Percentiles rank a stretch among this genome's conserved stretches.
These are phyloP conservation scores for Mucor mucedo DNA, from an alignment of 371 early-diverging fungal genomes.

Conservation along the genomic window DNA sequence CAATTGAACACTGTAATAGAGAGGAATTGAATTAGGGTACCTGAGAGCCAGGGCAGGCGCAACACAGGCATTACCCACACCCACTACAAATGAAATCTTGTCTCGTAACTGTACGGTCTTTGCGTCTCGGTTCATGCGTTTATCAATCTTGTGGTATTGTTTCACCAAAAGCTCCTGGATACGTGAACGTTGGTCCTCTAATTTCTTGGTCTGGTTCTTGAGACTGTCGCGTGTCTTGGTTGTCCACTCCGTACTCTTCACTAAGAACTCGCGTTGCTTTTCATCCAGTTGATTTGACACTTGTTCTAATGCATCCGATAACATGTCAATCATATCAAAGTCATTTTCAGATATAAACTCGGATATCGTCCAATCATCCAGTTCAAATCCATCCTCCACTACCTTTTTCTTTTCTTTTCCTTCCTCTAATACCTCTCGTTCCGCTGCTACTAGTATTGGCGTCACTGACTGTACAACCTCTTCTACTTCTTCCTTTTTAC, in stretches of 20 bases:
- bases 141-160: constrained; percentile 42
- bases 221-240: constrained; percentile 45
- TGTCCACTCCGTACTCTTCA: constrained; percentile 49
- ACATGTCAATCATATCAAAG: constrained; percentile 41
- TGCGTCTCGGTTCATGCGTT: constrained; percentile 52
- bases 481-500: background rate
- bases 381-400: constrained; percentile 11
- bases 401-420: background rate
- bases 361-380: constrained; percentile 25
- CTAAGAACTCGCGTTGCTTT: constrained; percentile 39
- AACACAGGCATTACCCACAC: constrained; percentile 72
- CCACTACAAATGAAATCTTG: constrained; percentile 74
- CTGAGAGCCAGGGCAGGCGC: constrained; percentile 62
- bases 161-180: constrained; percentile 35
- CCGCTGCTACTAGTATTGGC: background rate
- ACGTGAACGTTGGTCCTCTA: constrained; percentile 40
- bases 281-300: constrained; percentile 53
- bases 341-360: constrained; percentile 37
- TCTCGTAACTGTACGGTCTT: constrained; percentile 65
- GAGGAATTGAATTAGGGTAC: constrained; percentile 63
- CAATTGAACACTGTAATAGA: constrained; percentile 60
- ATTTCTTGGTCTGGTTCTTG: constrained; percentile 38
- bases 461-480: background rate
- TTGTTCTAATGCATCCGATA: constrained; percentile 53
- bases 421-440: background rate